Evolutionary conservation across 768 basidiomycete species (phyloP).

Genomic region (Tricholoma bakamatsutake): DNA sequence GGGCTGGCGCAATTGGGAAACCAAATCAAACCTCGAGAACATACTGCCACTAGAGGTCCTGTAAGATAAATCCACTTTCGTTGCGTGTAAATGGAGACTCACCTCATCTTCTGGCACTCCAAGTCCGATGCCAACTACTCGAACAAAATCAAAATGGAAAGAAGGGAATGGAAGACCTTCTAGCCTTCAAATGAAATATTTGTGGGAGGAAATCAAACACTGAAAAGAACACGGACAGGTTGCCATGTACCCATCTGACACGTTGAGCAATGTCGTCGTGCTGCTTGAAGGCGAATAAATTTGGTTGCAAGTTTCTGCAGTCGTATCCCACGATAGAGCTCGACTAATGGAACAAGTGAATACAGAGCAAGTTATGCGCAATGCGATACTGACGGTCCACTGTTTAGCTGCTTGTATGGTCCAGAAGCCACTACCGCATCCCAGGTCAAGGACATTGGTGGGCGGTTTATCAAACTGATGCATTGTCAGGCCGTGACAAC

Average conservation of each 20-base stretch:
- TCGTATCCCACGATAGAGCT: slow-evolving; percentile 59
- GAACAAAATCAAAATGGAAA: slow-evolving; percentile 58
- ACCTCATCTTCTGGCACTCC: slow-evolving; percentile 71
- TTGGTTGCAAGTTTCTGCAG: slow-evolving; percentile 48
- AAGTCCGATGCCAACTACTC: slow-evolving; percentile 57
- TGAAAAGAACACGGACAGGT: slow-evolving; percentile 41
- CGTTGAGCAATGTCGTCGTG: slow-evolving; percentile 39
- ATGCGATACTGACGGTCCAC: slow-evolving; percentile 49
- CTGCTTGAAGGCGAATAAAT: slow-evolving; percentile 29
- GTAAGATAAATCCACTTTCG: neutral
- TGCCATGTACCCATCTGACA: slow-evolving; percentile 62
- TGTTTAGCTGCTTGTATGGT: slow-evolving; percentile 58
- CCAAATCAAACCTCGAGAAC: slow-evolving; percentile 44
- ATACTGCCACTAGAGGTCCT: slow-evolving; percentile 49
- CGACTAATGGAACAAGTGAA: slow-evolving; percentile 27
- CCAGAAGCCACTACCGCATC: slow-evolving; percentile 71
- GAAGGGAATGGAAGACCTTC: slow-evolving; percentile 57
- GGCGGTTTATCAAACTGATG: slow-evolving; percentile 50
- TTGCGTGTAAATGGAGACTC: slow-evolving; percentile 1
- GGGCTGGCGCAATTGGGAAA: slow-evolving; percentile 12
- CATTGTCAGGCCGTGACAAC: slow-evolving; percentile 44
- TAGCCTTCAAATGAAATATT: slow-evolving; percentile 34
- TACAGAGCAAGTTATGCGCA: slow-evolving; percentile 1
- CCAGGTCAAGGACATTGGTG: slow-evolving; percentile 53
- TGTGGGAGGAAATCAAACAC: slow-evolving; percentile 1